phyloP scores from a whole-genome alignment of 2,329 filamentous ascomycete species.

The Cercospora brassicicola region DNA sequence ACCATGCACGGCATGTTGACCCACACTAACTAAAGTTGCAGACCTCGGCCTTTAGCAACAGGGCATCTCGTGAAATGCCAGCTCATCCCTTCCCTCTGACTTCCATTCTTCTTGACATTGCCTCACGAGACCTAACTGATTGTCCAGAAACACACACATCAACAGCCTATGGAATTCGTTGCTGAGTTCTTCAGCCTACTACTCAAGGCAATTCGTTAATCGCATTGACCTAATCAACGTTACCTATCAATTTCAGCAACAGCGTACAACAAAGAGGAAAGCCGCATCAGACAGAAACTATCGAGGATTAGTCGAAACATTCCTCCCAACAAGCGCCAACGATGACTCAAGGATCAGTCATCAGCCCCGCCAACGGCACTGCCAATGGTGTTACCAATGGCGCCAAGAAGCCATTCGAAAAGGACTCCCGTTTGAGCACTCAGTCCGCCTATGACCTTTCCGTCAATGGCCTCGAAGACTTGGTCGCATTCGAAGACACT shows the following conservation, averaged over 20 bases:
- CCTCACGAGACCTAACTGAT: background rate
- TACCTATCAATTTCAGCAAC: background rate
- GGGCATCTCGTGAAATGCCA: background rate
- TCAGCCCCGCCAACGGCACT: slow-evolving; percentile 12
- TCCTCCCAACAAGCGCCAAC: background rate
- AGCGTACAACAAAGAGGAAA: background rate
- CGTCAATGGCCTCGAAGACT: slow-evolving; percentile 40
- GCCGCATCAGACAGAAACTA: background rate
- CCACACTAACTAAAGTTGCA: slow-evolving; percentile 3
- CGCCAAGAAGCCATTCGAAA: slow-evolving; percentile 14
- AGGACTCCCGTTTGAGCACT: slow-evolving; percentile 11
- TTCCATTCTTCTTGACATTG: background rate
- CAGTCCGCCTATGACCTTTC: slow-evolving; percentile 26
- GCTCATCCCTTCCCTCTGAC: background rate
- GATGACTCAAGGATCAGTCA: slow-evolving; percentile 17
- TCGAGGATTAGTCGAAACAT: background rate
- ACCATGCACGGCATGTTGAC: background rate
- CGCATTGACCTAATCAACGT: background rate
- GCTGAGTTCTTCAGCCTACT: slow-evolving; percentile 21
- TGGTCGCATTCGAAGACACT: slow-evolving; percentile 42
- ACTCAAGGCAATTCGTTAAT: slow-evolving; percentile 21
- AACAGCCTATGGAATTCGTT: slow-evolving; percentile 17
- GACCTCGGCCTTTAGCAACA: slow-evolving; percentile 8
- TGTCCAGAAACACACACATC: background rate
- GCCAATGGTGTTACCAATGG: slow-evolving; percentile 19